A percentile compares a stretch with the other conserved stretches of the same genome.
Conservation (phyloP, 1,139 yeast genomes). For the Candida sp. region DNA sequence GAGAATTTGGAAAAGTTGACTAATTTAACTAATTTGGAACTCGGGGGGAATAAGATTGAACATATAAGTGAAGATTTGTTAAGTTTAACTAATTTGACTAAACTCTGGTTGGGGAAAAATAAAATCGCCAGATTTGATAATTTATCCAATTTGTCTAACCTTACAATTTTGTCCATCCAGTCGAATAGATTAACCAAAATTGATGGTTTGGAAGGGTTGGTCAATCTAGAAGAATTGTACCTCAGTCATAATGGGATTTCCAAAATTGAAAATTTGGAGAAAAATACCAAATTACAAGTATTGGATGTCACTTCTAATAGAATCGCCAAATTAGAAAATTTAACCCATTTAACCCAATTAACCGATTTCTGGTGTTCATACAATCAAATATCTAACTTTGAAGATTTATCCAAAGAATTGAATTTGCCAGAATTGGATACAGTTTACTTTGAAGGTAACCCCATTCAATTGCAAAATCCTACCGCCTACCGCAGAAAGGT, state of each 20-base stretch:
- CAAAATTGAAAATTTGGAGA: conserved; percentile 75
- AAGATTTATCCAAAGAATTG: conserved; percentile 65
- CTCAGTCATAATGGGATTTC: conserved; percentile 82
- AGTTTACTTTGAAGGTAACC: conserved; percentile 95
- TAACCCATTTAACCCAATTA: conserved; percentile 61
- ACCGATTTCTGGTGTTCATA: conserved; percentile 95
- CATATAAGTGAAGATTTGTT: conserved; percentile 58
- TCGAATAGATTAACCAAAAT: conserved; percentile 77
- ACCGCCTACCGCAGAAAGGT: conserved; percentile 86
- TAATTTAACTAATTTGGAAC: conserved; percentile 69
- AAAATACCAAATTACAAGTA: conserved; percentile 63
- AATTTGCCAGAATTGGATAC: conserved; percentile 75
- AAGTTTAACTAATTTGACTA: conserved; percentile 52
- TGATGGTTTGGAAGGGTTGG: conserved; percentile 76
- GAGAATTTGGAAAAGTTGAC: conserved; percentile 59
- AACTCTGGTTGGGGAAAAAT: conserved; percentile 94
- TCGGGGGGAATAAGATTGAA: conserved; percentile 86
- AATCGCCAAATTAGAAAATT: conserved; percentile 57
- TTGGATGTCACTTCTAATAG: conserved; percentile 81
- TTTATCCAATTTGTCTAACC: conserved; percentile 53
- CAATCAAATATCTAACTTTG: conserved; percentile 66
- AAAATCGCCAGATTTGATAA: conserved; percentile 65
- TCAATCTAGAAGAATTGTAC: conserved; percentile 78
- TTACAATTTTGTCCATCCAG: conserved; percentile 82
- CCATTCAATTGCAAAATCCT: conserved; percentile 68